These are phyloP conservation scores for Rehmannia glutinosa DNA, from an alignment of 257 asterid genomes.

Conservation along the genomic window DNA sequence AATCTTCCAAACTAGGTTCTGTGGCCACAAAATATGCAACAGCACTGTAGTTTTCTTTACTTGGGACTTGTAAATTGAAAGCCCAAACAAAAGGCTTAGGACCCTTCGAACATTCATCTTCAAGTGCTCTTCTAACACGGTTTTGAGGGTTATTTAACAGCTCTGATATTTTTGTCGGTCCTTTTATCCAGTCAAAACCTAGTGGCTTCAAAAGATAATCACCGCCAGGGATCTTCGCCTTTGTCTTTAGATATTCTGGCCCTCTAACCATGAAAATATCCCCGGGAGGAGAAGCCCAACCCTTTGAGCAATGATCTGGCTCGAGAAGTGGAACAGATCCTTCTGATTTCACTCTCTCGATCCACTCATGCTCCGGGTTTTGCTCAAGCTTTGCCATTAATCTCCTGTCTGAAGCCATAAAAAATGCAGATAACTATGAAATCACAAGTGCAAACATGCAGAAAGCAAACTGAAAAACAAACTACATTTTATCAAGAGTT, in stretches of 20 bases:
- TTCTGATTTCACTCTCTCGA: slow-evolving; percentile 61
- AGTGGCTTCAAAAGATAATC: slow-evolving; percentile 73
- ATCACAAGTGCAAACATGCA: too few species aligned
- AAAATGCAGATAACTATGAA: neutral
- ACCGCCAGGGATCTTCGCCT: slow-evolving; percentile 60
- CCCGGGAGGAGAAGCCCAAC: slow-evolving; percentile 89
- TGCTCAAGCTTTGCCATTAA: slow-evolving; percentile 45
- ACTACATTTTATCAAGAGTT: too few species aligned
- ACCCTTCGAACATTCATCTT: slow-evolving; percentile 37
- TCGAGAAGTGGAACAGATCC: slow-evolving; percentile 66
- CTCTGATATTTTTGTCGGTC: slow-evolving; percentile 62
- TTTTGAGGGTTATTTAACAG: slow-evolving; percentile 46
- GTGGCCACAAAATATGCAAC: slow-evolving; percentile 61
- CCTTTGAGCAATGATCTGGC: slow-evolving; percentile 53
- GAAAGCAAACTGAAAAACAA: too few species aligned
- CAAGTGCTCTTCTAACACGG: slow-evolving; percentile 58
- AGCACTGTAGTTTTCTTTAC: slow-evolving; percentile 69
- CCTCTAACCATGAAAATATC: slow-evolving; percentile 74
- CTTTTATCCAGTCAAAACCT: slow-evolving; percentile 90
- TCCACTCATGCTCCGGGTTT: slow-evolving; percentile 48
- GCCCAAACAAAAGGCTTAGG: slow-evolving; percentile 71
- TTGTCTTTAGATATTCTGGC: slow-evolving; percentile 55
- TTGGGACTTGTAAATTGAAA: slow-evolving; percentile 80
- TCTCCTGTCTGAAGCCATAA: slow-evolving; percentile 7
- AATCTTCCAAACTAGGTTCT: slow-evolving; percentile 43